phyloP scores from a whole-genome alignment of 257 asterid species.

The Scutellaria galericulata region DNA sequence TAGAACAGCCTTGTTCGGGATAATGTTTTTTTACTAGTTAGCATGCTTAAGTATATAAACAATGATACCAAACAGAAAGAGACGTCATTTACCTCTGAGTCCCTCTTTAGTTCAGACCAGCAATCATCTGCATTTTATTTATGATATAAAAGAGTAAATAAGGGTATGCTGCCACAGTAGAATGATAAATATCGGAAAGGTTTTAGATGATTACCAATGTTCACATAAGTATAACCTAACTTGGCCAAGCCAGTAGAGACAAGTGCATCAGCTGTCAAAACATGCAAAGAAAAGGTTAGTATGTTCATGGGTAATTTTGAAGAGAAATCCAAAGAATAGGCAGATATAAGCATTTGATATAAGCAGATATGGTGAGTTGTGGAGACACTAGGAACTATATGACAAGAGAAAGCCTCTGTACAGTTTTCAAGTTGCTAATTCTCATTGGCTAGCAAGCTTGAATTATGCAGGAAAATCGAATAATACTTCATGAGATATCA shows the following conservation, averaged over 20 bases:
- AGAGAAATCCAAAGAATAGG: too few species aligned
- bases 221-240: slow-evolving; percentile 77
- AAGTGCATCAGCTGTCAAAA: slow-evolving; percentile 83
- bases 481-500: neutral
- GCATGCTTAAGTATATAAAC: slow-evolving; percentile 9
- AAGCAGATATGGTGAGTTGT: too few species aligned
- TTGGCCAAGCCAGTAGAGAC: slow-evolving; percentile 85
- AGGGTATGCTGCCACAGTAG: slow-evolving; percentile 4
- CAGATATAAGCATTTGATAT: too few species aligned
- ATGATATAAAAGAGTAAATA: slow-evolving; percentile 33
- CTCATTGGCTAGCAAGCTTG: neutral
- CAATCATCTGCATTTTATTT: slow-evolving; percentile 79
- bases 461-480: slow-evolving; percentile 1
- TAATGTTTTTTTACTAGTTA: neutral
- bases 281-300: slow-evolving; percentile 16
- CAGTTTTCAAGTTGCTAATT: neutral
- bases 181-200: slow-evolving; percentile 22
- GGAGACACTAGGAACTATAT: neutral
- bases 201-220: slow-evolving; percentile 63
- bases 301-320: too few species aligned
- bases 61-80: slow-evolving; percentile 15
- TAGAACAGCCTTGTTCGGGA: neutral
- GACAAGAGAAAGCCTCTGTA: neutral
- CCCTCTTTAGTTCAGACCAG: slow-evolving; percentile 73
- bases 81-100: slow-evolving; percentile 54